A percentile compares a stretch with the other conserved stretches of the same genome.
Conservation (phyloP, 2,329 filamentous ascomycete genomes). For the Uncinocarpus reesii region DNA sequence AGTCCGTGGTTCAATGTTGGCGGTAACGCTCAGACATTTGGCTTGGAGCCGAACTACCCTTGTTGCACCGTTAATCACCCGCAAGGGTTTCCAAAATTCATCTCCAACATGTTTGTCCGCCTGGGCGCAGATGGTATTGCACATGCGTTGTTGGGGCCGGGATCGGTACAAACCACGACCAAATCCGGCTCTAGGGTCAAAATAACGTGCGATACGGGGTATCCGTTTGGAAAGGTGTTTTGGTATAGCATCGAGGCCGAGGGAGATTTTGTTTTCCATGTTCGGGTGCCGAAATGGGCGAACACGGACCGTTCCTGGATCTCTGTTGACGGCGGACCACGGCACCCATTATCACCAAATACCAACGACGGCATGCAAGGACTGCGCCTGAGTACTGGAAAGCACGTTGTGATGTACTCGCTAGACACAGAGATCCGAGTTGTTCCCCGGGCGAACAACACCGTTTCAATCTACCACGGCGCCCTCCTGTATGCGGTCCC, state of each 20-base stretch:
- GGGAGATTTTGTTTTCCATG: slow-evolving; percentile 34
- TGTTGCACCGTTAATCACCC: slow-evolving; percentile 52
- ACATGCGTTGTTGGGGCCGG: slow-evolving; percentile 44
- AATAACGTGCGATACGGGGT: slow-evolving; percentile 41
- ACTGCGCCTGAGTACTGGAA: slow-evolving; percentile 28
- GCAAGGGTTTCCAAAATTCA: slow-evolving; percentile 48
- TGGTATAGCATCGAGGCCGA: slow-evolving; percentile 33
- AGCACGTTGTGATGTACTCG: slow-evolving; percentile 27
- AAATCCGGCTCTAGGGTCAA: slow-evolving; percentile 29
- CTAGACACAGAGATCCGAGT: slow-evolving; percentile 27
- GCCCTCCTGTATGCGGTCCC: slow-evolving; percentile 38
- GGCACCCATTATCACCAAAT: slow-evolving; percentile 24
- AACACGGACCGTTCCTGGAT: slow-evolving; percentile 20
- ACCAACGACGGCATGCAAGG: slow-evolving; percentile 31
- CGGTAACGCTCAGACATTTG: slow-evolving; percentile 39
- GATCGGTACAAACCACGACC: slow-evolving; percentile 33
- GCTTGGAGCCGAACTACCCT: slow-evolving; percentile 43
- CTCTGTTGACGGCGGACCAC: slow-evolving; percentile 19
- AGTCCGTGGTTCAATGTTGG: slow-evolving; percentile 44
- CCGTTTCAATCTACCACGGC: slow-evolving; percentile 37
- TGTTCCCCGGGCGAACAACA: slow-evolving; percentile 34
- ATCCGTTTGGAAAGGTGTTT: slow-evolving; percentile 39
- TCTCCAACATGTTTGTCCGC: slow-evolving; percentile 40
- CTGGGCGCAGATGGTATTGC: slow-evolving; percentile 38
- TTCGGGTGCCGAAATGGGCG: slow-evolving; percentile 41